These are phyloP conservation scores for Phytophthora rubi DNA, from an alignment of 352 stramenopile genomes.

Conservation along the genomic window DNA sequence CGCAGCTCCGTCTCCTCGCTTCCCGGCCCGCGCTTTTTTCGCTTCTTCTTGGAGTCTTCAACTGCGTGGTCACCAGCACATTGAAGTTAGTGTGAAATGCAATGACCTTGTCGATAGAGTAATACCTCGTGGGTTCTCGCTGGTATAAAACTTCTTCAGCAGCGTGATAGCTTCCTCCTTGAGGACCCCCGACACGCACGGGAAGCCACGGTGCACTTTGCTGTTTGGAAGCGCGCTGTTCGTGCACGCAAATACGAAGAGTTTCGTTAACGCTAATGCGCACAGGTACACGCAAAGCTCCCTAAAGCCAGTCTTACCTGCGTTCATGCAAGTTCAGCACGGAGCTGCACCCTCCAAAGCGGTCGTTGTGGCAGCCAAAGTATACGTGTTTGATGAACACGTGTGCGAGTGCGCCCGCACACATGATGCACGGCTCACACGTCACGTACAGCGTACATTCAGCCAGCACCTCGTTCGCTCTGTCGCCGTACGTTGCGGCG, in stretches of 20 bases:
- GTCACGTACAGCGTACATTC: constrained; percentile 89
- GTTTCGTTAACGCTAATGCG: constrained; percentile 1
- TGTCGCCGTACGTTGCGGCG: constrained; percentile 48
- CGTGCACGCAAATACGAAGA: constrained; percentile 1
- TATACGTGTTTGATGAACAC: constrained; percentile 79
- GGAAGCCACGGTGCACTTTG: constrained; percentile 62
- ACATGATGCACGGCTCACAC: constrained; percentile 96
- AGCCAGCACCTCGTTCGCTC: constrained; percentile 53
- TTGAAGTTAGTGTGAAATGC: background rate
- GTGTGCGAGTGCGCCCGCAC: constrained; percentile 84
- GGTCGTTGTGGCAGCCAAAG: constrained; percentile 94
- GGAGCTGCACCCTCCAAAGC: constrained; percentile 93
- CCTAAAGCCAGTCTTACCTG: constrained; percentile 30
- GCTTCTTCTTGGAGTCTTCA: constrained; percentile 81
- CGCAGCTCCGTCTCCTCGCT: constrained; percentile 5
- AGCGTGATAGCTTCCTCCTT: constrained; percentile 86
- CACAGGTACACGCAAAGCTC: background rate
- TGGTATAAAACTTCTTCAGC: constrained; percentile 90
- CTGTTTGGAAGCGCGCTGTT: constrained; percentile 52
- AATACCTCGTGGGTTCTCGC: constrained; percentile 86
- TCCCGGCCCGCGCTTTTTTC: constrained; percentile 51
- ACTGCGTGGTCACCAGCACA: constrained; percentile 34
- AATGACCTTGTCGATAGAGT: background rate
- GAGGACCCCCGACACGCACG: constrained; percentile 72
- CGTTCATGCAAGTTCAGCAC: constrained; percentile 86